Evolutionary conservation across 306 rosid genomes (phyloP).

Genomic region (Arachis hypogaea): DNA sequence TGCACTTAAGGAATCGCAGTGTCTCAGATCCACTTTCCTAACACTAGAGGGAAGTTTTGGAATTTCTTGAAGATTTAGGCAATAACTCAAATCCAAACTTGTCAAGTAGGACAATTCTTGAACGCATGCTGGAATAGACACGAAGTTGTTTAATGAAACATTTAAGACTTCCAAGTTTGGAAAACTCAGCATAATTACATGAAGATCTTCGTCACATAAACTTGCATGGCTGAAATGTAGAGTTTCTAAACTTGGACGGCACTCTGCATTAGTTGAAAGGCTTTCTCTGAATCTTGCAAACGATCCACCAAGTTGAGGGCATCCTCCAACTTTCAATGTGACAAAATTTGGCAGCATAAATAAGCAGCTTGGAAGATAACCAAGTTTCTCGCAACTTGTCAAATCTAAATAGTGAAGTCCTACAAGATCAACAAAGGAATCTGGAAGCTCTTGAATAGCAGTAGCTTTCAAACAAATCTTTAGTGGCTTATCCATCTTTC

Average conservation of each 20-base stretch:
- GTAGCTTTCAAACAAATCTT: not conserved
- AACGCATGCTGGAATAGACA: not conserved
- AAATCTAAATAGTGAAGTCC: not conserved
- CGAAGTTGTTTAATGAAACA: not conserved
- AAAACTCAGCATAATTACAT: not conserved
- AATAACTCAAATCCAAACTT: not conserved
- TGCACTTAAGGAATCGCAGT: not conserved
- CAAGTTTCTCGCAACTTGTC: not conserved
- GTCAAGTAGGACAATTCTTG: not conserved
- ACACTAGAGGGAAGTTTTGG: not conserved
- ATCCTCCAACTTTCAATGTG: slow-evolving; percentile 6
- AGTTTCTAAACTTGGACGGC: not conserved
- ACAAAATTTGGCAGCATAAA: slow-evolving; percentile 5
- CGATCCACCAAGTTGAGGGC: not conserved
- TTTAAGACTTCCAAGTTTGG: slow-evolving; percentile 6
- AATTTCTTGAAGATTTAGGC: not conserved
- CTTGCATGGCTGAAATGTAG: not conserved
- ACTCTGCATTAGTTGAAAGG: not conserved
- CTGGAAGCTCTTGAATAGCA: slow-evolving; percentile 9
- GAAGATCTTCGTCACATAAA: slow-evolving; percentile 16
- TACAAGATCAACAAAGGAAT: not conserved
- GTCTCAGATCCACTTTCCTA: not conserved
- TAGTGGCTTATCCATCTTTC: not conserved
- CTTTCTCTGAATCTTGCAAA: not conserved
- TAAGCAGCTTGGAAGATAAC: slow-evolving; percentile 8